These are phyloP conservation scores for Agarophyton chilense DNA, from an alignment of 23 red algal species.

Conservation along the genomic window DNA sequence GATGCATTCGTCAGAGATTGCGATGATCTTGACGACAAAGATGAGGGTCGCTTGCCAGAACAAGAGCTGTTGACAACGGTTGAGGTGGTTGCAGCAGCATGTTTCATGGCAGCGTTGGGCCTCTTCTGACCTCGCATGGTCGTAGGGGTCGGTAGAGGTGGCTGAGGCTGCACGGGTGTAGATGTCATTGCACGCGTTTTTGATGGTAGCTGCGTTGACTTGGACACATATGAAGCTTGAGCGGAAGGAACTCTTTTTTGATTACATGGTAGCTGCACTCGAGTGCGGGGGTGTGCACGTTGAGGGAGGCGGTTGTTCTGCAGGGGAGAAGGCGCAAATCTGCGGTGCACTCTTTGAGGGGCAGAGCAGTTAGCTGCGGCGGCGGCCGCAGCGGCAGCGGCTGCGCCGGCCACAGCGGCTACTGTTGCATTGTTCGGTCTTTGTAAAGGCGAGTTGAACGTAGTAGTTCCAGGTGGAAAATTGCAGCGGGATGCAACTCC, in stretches of 20 bases:
- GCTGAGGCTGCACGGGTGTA: constrained; percentile 14
- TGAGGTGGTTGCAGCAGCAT: background rate
- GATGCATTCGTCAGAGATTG: too few relatives aligned
- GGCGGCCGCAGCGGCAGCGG: constrained; percentile 1
- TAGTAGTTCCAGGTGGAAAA: background rate
- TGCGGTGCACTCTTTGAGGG: background rate
- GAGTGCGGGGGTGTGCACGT: background rate
- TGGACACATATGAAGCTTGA: constrained; percentile 12
- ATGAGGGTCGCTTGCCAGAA: background rate
- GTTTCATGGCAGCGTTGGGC: constrained; percentile 7
- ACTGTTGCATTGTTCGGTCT: constrained; percentile 37
- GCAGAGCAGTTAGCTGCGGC: background rate
- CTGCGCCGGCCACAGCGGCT: constrained; percentile 3
- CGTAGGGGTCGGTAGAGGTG: background rate
- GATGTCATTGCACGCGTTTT: background rate
- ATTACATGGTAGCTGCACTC: background rate
- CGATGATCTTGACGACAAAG: too few relatives aligned
- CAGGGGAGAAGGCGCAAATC: background rate
- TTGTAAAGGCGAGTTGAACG: background rate
- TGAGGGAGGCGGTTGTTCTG: background rate
- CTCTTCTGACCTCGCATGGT: background rate
- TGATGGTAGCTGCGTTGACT: background rate
- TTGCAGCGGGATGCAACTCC: too few relatives aligned
- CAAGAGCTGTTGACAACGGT: background rate
- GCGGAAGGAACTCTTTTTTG: constrained; percentile 6